phyloP scores from a whole-genome alignment of 2,329 filamentous ascomycete genomes.

The Samsoniella hepiali region DNA sequence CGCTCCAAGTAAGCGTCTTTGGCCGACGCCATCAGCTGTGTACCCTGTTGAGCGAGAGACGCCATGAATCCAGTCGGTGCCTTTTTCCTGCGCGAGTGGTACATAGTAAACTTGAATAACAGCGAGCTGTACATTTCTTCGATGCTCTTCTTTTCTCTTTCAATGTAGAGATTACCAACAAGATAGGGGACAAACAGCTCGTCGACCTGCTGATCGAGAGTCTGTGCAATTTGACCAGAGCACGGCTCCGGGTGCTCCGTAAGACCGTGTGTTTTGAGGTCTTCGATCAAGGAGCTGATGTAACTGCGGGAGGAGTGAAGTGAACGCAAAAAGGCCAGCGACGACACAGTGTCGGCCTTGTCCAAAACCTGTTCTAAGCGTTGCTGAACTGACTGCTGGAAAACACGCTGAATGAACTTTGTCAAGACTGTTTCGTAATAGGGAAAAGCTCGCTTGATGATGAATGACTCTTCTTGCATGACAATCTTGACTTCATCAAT shows the following conservation, averaged over 20 bases:
- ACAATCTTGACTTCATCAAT: constrained; percentile 93
- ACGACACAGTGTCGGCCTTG: constrained; percentile 89
- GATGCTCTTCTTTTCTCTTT: constrained; percentile 64
- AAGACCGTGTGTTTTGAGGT: constrained; percentile 88
- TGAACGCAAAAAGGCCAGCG: constrained; percentile 84
- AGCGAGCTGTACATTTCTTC: constrained; percentile 86
- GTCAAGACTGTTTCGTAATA: constrained; percentile 92
- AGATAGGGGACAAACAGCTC: constrained; percentile 73
- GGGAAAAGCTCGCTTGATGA: constrained; percentile 94
- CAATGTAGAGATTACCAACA: constrained; percentile 67
- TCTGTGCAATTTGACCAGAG: constrained; percentile 79
- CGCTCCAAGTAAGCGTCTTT: constrained; percentile 89
- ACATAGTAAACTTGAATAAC: constrained; percentile 95
- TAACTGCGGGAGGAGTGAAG: constrained; percentile 88
- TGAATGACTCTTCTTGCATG: constrained; percentile 94
- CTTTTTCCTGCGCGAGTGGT: constrained; percentile 84
- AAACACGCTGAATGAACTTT: constrained; percentile 92
- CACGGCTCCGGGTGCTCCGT: constrained; percentile 93
- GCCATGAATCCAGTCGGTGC: constrained; percentile 89
- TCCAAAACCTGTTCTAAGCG: constrained; percentile 92
- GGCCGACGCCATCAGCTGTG: constrained; percentile 80
- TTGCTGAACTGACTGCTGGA: constrained; percentile 97
- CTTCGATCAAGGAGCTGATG: constrained; percentile 83
- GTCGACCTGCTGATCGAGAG: constrained; percentile 69
- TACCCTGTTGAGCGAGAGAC: constrained; percentile 83